Percentiles rank a stretch among this genome's conserved stretches.
These are phyloP conservation scores for Effrenium voratum DNA, from an alignment of 73 alveolate species.

Conservation along the genomic window DNA sequence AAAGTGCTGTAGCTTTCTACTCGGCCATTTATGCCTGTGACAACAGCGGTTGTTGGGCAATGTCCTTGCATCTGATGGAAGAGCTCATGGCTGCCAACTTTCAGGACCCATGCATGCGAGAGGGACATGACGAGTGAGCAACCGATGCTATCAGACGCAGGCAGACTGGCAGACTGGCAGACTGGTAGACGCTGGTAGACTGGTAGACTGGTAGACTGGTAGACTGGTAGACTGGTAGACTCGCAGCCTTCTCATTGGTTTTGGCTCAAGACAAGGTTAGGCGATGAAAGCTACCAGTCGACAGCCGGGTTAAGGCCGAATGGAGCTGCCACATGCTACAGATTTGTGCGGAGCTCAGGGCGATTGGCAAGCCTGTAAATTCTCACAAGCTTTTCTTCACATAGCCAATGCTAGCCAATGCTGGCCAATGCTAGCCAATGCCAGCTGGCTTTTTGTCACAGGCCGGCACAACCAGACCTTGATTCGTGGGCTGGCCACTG, in stretches of 20 bases:
- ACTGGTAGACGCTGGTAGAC: too few species aligned
- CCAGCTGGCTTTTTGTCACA: not conserved
- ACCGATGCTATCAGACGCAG: not conserved
- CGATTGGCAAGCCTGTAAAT: not conserved
- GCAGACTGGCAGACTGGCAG: too few species aligned
- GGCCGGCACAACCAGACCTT: not conserved
- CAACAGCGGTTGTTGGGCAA: conserved; percentile 32
- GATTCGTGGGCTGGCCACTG: not conserved
- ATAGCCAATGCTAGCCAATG: not conserved
- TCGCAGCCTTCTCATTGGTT: too few species aligned
- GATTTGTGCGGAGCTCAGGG: not conserved
- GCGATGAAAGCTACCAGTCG: too few species aligned
- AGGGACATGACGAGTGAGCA: not conserved
- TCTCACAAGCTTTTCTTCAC: not conserved
- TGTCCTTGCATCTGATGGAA: conserved; percentile 30
- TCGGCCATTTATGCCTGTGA: conserved; percentile 50
- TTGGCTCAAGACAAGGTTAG: too few species aligned
- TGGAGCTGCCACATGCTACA: not conserved
- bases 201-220: too few species aligned
- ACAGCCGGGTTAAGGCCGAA: too few species aligned
- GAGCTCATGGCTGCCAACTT: not conserved
- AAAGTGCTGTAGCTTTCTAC: conserved; percentile 33
- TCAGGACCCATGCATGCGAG: too few species aligned
- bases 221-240: too few species aligned
- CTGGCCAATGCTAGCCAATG: not conserved